A percentile compares a stretch with the other conserved stretches of the same genome.
Evolutionary conservation across 2,329 filamentous ascomycete species (phyloP).

Genomic region (Coleophoma cylindrospora): DNA sequence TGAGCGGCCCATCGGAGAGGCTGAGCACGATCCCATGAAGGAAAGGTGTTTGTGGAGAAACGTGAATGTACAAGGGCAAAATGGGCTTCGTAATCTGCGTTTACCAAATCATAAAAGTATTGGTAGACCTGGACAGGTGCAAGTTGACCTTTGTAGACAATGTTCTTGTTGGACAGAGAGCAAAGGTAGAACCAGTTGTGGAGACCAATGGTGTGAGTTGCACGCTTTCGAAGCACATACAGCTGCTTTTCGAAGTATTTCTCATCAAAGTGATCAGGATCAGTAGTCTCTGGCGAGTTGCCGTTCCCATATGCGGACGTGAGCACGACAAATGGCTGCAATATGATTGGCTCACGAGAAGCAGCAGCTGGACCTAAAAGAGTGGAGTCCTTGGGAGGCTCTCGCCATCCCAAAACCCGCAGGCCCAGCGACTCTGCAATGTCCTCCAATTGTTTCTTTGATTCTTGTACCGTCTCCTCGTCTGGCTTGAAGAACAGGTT

Average conservation of each 20-base stretch:
- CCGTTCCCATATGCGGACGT: constrained; percentile 79
- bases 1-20: constrained; percentile 95
- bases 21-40: constrained; percentile 96
- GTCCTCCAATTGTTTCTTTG: constrained; percentile 89
- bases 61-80: constrained; percentile 96
- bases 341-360: constrained; percentile 90
- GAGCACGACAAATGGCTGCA: constrained; percentile 92
- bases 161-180: constrained; percentile 93
- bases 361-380: constrained; percentile 88
- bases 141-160: constrained; percentile 97
- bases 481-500: constrained; percentile 99
- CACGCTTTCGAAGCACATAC: constrained; percentile 89
- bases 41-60: constrained; percentile 98
- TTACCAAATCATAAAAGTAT: constrained; percentile 95
- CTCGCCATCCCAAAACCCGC: constrained; percentile 91
- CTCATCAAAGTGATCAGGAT: constrained; percentile 77
- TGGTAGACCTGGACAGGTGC: constrained; percentile 94
- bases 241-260: constrained; percentile 87
- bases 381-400: constrained; percentile 88
- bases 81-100: constrained; percentile 94
- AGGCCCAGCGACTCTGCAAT: constrained; percentile 83
- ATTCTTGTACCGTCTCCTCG: constrained; percentile 81
- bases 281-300: constrained; percentile 71
- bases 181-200: constrained; percentile 99
- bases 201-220: constrained; percentile 88